Base-by-base conservation (phyloP, 495 filamentous ascomycete species). In the Xylaria intraflava region DNA sequence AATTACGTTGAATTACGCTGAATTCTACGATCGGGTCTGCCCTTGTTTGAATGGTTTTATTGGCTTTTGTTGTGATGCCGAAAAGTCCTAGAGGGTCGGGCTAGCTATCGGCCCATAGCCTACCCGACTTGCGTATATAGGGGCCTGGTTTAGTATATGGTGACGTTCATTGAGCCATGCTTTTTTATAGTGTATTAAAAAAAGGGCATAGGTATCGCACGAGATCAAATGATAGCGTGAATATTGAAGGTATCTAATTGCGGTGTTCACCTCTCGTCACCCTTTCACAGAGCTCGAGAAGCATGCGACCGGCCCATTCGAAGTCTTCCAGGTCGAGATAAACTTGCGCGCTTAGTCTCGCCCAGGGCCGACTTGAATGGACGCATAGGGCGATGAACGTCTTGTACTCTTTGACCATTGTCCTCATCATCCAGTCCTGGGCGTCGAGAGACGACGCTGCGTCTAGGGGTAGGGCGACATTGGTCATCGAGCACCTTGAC, bases 261-360 rank as follows among this genome's bases (percentile, higher is more conserved):
- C 27, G 1, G 10, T 2, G 24, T 61, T 85, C 82, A 35, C 77
- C 80, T 56, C 63, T 73, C 46, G 67, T 70, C 27, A 84, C 83
- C 60, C 81, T 70, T 45, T 73, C 74, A 62, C 82, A 86, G 26
- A 93, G 51, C 33, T 77, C 73, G 63, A 79, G 79, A 61, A 94
- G 61, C 29, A 78, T 66, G 39, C 70, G 55, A 0, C 72, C 89
- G 17, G 76, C 76, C 81, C 83, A 88, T 65, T 85, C 82, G 60
- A 94, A 94, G 71, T 96, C 90, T 1, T 73, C 74, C 48, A 81
- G 62, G 31, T 89, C 88, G 33, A 95, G 64, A 68, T 88, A 97
- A 0, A 89, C 73, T 77, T 95, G 89, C 11, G 77, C 89, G 64
- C 84, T 89, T 33, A 95, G 58, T 26, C 92, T 71, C 4, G 75